Evolutionary conservation across 129 eudicot species (phyloP).

Genomic region (Tagetes patula): DNA sequence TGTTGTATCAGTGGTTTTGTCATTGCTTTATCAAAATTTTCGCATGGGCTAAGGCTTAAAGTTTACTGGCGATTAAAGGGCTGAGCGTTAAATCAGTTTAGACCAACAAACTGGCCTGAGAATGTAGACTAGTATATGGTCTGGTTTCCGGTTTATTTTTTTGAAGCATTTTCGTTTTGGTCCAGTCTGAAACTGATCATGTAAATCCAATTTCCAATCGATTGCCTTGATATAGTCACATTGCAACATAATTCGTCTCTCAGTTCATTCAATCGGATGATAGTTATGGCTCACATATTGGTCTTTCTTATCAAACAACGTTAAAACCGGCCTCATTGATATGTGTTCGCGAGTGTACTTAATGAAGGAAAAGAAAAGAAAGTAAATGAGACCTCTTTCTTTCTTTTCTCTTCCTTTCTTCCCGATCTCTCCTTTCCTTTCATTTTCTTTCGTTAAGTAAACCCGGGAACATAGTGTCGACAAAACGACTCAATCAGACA

Average conservation of each 20-base stretch:
- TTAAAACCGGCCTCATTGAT: conserved; percentile 60
- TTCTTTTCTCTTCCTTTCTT: too few relatives aligned
- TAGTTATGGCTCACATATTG: conserved; percentile 33
- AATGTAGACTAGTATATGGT: neutral
- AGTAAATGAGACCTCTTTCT: too few relatives aligned
- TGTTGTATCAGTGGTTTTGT: neutral
- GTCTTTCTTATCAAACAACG: conserved; percentile 45
- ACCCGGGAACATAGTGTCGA: too few relatives aligned
- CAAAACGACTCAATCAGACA: conserved; percentile 62
- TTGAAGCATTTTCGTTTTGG: neutral
- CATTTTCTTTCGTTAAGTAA: too few relatives aligned
- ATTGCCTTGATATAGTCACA: too few relatives aligned
- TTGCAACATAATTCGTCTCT: too few relatives aligned
- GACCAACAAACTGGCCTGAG: neutral
- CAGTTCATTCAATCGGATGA: neutral
- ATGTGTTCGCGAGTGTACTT: too few relatives aligned
- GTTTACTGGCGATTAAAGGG: neutral
- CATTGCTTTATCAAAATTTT: neutral
- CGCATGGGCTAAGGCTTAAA: neutral
- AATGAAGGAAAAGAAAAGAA: too few relatives aligned
- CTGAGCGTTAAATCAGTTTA: neutral
- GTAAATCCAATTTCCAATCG: too few relatives aligned
- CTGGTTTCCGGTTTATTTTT: neutral
- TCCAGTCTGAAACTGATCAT: neutral
- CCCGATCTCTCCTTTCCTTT: too few relatives aligned